phyloP scores from a whole-genome alignment of 2,329 filamentous ascomycete species.

The Tolypocladium sp. region DNA sequence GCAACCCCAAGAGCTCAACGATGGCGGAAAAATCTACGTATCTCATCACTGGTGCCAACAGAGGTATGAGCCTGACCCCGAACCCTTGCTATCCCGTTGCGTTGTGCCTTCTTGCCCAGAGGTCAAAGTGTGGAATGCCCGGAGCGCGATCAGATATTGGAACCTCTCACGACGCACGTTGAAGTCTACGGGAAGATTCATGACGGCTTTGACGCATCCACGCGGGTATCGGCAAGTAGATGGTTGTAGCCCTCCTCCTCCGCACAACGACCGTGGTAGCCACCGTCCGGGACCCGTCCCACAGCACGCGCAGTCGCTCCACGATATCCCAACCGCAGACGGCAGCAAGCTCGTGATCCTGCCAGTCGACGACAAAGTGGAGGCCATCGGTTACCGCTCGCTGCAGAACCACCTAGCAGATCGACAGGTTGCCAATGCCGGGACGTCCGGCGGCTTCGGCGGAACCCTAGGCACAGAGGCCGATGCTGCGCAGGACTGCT shows the following conservation, averaged over 20 bases:
- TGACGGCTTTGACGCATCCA: too few relatives aligned
- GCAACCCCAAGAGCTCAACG: background rate
- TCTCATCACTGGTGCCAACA: constrained; percentile 8
- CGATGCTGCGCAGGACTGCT: constrained; percentile 2
- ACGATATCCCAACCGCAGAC: constrained; percentile 21
- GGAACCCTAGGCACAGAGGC: constrained; percentile 1
- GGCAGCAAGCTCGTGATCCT: constrained; percentile 28
- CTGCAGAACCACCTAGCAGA: constrained; percentile 2
- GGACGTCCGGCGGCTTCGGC: background rate
- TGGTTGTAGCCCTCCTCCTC: constrained; percentile 6
- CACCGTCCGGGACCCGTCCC: constrained; percentile 22
- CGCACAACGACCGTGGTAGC: constrained; percentile 27
- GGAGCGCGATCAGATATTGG: background rate
- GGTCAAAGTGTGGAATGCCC: background rate
- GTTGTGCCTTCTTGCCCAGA: too few relatives aligned
- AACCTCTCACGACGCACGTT: background rate
- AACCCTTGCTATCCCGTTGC: too few relatives aligned
- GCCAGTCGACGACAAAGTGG: constrained; percentile 20
- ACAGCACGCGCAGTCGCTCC: constrained; percentile 6
- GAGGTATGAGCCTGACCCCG: background rate
- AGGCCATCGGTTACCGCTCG: constrained; percentile 19
- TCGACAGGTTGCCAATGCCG: constrained; percentile 37
- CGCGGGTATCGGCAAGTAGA: constrained; percentile 8
- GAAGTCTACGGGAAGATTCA: too few relatives aligned
- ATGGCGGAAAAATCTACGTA: constrained; percentile 1